Evolutionary conservation across 2,329 filamentous ascomycete genomes (phyloP), one percentile per base, ranked within the genome.

Genomic region (Dothideomycetidae sp.): DNA sequence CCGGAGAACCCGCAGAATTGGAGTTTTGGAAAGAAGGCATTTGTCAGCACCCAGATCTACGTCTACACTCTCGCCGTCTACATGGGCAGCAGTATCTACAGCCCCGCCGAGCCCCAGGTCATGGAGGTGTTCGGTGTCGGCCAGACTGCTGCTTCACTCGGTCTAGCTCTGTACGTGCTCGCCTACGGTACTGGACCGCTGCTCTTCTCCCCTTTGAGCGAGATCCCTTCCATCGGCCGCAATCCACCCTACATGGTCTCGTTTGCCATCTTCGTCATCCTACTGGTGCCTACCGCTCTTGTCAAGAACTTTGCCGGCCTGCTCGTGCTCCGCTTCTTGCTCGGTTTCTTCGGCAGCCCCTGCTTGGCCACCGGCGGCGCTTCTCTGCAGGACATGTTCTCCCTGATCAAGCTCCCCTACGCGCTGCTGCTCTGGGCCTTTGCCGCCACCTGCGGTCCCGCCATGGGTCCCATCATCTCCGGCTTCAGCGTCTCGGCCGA

Each of bases 171-270:
- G n/a, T 26, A 26, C 21, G 21, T 26, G n/a, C 21, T 26, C n/a
- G 21, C 7, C 21, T 26, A 63, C 43, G 75, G 76, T 10, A 56
- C 75, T 11, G 77, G 76, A 0, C 76, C 77, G 1, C 55, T 81
- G 16, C 43, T 82, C 15, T 81, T 73, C 56, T 73, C 73, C 0
- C 78, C 78, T 0, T 55, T 82, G 29, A 70, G 65, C 33, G 78
- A 83, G 56, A 71, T 82, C 14, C 75, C 78, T 0, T 51, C 65
- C 31, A 68, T 82, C 35, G 78, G 79, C 2, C 66, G 78, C 5
- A 81, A 76, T 47, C 71, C 72, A 0, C 69, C 78, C 4, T 83
- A 83, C 54, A 68, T 79, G 23, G 53, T 70, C 45, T 77, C 76
- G 7, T 77, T 82, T 59, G 68, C 70, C 41, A 59, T 82, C 17